These are phyloP conservation scores for Trifolium subterraneum DNA, from an alignment of 306 rosid genomes.

Conservation along the genomic window DNA sequence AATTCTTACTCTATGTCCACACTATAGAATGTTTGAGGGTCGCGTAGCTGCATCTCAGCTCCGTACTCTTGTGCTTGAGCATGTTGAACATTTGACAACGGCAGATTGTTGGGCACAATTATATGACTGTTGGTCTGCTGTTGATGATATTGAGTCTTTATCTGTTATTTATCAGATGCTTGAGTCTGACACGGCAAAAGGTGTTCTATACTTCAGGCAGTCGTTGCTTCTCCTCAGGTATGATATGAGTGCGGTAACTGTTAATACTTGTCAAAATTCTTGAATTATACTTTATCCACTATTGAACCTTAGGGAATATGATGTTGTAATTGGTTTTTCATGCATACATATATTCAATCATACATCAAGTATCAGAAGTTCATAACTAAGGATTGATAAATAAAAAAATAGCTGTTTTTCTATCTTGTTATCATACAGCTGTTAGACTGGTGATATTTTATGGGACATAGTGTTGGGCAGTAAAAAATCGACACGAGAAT, in stretches of 20 bases:
- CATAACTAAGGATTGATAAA: not conserved
- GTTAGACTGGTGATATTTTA: no score
- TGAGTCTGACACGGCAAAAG: constrained; percentile 85
- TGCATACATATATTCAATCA: constrained; percentile 3
- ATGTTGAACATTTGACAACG: constrained; percentile 86
- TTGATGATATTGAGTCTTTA: constrained; percentile 89
- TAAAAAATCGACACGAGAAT: no score
- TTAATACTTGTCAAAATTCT: not conserved
- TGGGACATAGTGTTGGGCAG: no score
- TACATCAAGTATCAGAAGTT: not conserved
- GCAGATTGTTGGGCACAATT: constrained; percentile 91
- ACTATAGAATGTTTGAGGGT: constrained; percentile 81
- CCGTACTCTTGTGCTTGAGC: constrained; percentile 84
- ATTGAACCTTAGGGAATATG: constrained; percentile 8
- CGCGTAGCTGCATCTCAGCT: constrained; percentile 87
- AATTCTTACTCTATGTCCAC: constrained; percentile 78
- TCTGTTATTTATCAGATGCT: constrained; percentile 96
- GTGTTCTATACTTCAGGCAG: constrained; percentile 91
- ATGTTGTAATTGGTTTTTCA: constrained; percentile 1
- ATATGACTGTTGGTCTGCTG: constrained; percentile 93
- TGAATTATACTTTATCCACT: not conserved
- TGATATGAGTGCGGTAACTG: constrained; percentile 23
- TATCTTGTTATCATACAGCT: not conserved
- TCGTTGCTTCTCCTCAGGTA: constrained; percentile 96
- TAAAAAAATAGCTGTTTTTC: constrained; percentile 17